Evolutionary conservation across 2,329 filamentous ascomycete species (phyloP).

Genomic region (Paraphoma sp.): DNA sequence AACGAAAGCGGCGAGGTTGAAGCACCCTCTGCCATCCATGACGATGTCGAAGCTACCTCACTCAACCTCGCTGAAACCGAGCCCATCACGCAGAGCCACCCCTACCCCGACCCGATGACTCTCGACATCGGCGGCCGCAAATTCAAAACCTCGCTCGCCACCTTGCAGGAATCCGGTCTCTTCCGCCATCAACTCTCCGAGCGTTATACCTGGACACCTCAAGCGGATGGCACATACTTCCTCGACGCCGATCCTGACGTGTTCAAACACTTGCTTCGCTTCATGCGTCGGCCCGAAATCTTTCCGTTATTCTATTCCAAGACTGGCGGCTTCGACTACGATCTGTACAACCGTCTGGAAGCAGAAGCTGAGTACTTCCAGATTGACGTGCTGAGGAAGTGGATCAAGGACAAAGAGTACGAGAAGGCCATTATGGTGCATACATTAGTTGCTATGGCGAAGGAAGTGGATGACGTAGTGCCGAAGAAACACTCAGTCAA

Average conservation of each 20-base stretch:
- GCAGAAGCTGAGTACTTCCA: constrained; percentile 46
- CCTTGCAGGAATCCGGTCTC: constrained; percentile 15
- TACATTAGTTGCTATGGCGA: not conserved
- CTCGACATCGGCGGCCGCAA: constrained; percentile 23
- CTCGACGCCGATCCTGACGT: constrained; percentile 47
- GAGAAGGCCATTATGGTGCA: constrained; percentile 23
- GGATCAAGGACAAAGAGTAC: constrained; percentile 38
- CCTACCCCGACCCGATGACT: constrained; percentile 11
- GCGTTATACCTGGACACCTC: constrained; percentile 8
- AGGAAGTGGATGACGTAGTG: not conserved
- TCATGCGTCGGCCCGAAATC: constrained; percentile 23
- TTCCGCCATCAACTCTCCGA: constrained; percentile 11
- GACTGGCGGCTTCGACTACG: constrained; percentile 40
- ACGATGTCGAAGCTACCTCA: no score
- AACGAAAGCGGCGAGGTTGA: no score
- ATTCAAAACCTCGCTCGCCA: constrained; percentile 13
- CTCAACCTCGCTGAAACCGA: not conserved
- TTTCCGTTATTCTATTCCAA: constrained; percentile 45
- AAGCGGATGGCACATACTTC: constrained; percentile 44
- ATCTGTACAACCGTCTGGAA: constrained; percentile 40
- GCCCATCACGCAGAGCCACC: no score
- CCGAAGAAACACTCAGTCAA: not conserved
- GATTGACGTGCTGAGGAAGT: constrained; percentile 35
- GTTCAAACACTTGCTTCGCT: constrained; percentile 36
- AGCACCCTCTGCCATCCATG: no score